Evolutionary conservation across 73 alveolate species (phyloP).

Genomic region (Uronychia binucleata): DNA sequence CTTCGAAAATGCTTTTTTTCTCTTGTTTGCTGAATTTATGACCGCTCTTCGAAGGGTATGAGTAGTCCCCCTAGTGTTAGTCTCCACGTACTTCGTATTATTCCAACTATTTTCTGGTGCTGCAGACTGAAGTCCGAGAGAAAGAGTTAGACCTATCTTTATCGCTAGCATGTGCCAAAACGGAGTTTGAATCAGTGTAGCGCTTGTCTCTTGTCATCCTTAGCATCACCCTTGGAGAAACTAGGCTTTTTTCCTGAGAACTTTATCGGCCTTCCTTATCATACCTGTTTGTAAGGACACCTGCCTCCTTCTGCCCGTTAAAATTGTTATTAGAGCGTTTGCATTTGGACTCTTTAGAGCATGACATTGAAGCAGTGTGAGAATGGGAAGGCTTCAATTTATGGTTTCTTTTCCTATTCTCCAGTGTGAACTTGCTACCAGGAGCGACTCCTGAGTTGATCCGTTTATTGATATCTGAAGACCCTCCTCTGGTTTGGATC

Average conservation of each 20-base stretch:
- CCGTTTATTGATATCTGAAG: too few species aligned
- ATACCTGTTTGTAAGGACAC: not conserved
- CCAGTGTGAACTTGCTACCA: not conserved
- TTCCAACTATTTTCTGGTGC: too few species aligned
- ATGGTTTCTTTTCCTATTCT: not conserved
- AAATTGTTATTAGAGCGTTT: too few species aligned
- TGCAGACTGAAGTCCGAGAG: not conserved
- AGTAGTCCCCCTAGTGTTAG: conserved; percentile 1
- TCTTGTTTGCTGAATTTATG: not conserved
- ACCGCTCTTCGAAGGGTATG: not conserved
- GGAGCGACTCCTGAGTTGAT: too few species aligned
- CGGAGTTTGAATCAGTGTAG: not conserved
- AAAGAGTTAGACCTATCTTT: not conserved
- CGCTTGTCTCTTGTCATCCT: not conserved
- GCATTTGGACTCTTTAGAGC: too few species aligned
- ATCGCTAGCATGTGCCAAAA: too few species aligned
- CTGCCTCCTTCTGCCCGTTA: too few species aligned
- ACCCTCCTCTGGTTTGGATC: too few species aligned
- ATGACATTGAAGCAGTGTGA: not conserved
- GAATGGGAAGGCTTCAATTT: not conserved
- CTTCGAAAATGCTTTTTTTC: not conserved
- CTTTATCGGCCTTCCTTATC: not conserved
- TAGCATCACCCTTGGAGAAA: not conserved
- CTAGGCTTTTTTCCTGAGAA: not conserved
- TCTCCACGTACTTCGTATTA: too few species aligned